Evolutionary conservation across 108 stramenopile species (phyloP), one percentile per base, ranked within the genome.

Genomic region (Nitzschia palea): DNA sequence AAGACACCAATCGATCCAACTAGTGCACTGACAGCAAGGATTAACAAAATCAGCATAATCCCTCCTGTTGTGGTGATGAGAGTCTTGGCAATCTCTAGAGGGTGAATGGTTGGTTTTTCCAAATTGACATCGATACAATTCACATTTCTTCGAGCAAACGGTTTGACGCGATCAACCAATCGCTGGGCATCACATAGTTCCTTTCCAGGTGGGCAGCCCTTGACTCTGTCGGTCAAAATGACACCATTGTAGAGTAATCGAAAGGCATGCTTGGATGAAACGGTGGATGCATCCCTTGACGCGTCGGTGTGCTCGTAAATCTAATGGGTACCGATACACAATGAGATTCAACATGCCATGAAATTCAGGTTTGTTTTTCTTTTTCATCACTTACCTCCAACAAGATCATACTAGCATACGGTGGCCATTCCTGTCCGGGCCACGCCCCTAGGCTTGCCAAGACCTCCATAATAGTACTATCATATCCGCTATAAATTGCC

Each of bases 401-500:
- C 8, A 84, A 20, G 10, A 96, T 44, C 83, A 91, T 79, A 29
- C 84, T 84, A 3, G 95, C 95, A 62, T 94, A 93, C 3, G 91
- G 85, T 15, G 89, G 36, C 90, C 90, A 95, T 42, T 78, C 72
- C 2, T 52, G 71, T n/a, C 76, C 83, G 34, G 78, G 71, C 86
- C 86, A 91, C 2, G 79, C 56, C 5, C 86, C 84, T 30, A 94
- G 67, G 8, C 88, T 79, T 8, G 91, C 90, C 45, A 96, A 67
- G 22, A 96, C 35, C 6, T 87, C 87, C 83, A 91, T 88, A 12
- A 96, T 50, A 33, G 95, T 96, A 6, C 90, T 88, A 60, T 96
- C 95, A 61, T 96, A 91, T 27, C 90, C 95, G 0, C 85, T 80
- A 77, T 84, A 86, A 4, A 93, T 51, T 6, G 85, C 76, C 20